Conservation (phyloP, 1,284 basidiomycete genomes). For the Omphalotus olearius region DNA sequence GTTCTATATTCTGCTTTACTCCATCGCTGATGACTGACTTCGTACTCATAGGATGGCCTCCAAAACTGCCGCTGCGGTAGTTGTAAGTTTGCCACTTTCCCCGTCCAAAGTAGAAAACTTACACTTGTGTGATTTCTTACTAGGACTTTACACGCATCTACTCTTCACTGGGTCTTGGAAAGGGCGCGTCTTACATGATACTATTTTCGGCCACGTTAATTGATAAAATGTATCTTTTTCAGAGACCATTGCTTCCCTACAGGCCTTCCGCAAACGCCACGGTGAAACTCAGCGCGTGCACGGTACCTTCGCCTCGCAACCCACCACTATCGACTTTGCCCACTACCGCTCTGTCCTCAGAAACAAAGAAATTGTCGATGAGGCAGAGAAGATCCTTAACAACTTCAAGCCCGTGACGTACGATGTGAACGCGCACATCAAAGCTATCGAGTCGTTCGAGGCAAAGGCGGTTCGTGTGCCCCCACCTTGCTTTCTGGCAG, state of each 20-base stretch:
- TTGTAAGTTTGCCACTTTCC: conserved; percentile 47
- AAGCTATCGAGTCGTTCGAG: conserved; percentile 97
- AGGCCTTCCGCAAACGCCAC: conserved; percentile 96
- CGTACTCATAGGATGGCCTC: conserved; percentile 59
- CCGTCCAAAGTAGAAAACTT: conserved; percentile 16
- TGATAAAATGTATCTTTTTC: conserved; percentile 15
- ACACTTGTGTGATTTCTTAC: conserved; percentile 1
- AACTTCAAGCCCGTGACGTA: conserved; percentile 97
- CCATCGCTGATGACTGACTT: not conserved
- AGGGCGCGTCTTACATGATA: conserved; percentile 51
- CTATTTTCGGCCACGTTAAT: not conserved
- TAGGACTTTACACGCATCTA: conserved; percentile 94
- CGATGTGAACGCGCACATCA: conserved; percentile 88
- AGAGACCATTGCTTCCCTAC: conserved; percentile 88
- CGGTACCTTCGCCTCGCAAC: conserved; percentile 66
- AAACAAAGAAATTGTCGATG: conserved; percentile 90
- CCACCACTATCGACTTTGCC: conserved; percentile 82
- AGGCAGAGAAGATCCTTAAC: conserved; percentile 87
- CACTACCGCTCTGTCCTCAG: conserved; percentile 91
- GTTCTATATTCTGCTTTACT: not conserved
- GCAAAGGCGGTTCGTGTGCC: conserved; percentile 80
- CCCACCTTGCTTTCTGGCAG: not conserved
- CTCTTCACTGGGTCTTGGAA: conserved; percentile 86
- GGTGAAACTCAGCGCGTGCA: conserved; percentile 82
- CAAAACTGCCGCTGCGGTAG: conserved; percentile 74